Conservation (phyloP, 805 yeast species). For the Lachancea lanzarotensis region DNA sequence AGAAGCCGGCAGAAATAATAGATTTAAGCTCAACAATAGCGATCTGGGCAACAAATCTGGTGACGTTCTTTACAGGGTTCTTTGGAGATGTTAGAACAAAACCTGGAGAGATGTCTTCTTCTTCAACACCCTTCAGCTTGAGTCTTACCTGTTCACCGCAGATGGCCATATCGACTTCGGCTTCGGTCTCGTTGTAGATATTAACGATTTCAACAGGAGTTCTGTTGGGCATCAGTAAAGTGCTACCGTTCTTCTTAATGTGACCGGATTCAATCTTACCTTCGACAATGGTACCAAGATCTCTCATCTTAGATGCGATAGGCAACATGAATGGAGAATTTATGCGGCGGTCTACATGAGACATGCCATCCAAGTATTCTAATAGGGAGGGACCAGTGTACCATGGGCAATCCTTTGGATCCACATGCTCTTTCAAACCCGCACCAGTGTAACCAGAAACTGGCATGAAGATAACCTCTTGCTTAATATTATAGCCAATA, state of each 20-base stretch:
- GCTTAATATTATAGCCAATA: constrained; percentile 79
- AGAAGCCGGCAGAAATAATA: constrained; percentile 88
- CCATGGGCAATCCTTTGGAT: constrained; percentile 77
- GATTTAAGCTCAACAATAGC: constrained; percentile 96
- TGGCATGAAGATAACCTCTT: constrained; percentile 89
- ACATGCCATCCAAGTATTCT: constrained; percentile 81
- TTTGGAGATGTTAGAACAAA: constrained; percentile 81
- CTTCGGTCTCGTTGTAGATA: constrained; percentile 92
- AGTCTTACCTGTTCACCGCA: constrained; percentile 98
- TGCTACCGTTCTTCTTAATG: constrained; percentile 66
- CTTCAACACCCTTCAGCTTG: constrained; percentile 91
- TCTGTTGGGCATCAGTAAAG: constrained; percentile 91
- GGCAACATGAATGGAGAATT: constrained; percentile 98
- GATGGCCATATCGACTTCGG: constrained; percentile 80
- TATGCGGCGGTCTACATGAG: constrained; percentile 74
- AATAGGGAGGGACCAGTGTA: constrained; percentile 86
- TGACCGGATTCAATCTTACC: constrained; percentile 98
- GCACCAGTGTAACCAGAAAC: constrained; percentile 98
- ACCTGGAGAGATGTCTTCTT: constrained; percentile 90
- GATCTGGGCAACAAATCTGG: constrained; percentile 89
- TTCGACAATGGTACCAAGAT: constrained; percentile 94
- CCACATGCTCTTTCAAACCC: constrained; percentile 83
- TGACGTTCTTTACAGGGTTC: constrained; percentile 86
- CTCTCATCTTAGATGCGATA: constrained; percentile 88
- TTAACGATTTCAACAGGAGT: constrained; percentile 74